Percentiles rank a stretch among this genome's conserved stretches.
These are phyloP conservation scores for Papiliotrema flavescens DNA, from an alignment of 1,284 basidiomycete species.

Conservation along the genomic window DNA sequence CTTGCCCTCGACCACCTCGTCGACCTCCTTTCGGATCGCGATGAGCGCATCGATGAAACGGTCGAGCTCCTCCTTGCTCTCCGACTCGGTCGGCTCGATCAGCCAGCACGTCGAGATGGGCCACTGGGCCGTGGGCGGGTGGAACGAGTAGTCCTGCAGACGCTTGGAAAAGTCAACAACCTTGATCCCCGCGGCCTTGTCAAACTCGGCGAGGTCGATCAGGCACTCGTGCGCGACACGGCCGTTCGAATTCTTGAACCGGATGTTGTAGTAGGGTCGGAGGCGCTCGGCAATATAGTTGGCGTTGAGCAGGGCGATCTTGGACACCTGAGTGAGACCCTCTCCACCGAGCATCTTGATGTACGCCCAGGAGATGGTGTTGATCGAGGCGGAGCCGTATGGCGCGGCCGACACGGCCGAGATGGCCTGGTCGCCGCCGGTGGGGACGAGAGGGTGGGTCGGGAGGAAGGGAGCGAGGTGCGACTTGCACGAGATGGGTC, in stretches of 20 bases:
- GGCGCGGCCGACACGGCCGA: slow-evolving; percentile 87
- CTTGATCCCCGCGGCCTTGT: slow-evolving; percentile 79
- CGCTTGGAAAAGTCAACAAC: slow-evolving; percentile 96
- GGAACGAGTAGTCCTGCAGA: slow-evolving; percentile 55
- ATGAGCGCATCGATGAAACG: slow-evolving; percentile 98
- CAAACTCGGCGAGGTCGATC: slow-evolving; percentile 93
- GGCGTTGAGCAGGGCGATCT: slow-evolving; percentile 84
- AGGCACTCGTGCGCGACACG: slow-evolving; percentile 93
- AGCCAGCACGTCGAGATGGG: slow-evolving; percentile 73
- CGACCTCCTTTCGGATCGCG: slow-evolving; percentile 83
- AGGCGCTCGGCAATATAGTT: slow-evolving; percentile 95
- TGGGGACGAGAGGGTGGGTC: slow-evolving; percentile 71
- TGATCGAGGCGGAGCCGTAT: slow-evolving; percentile 90
- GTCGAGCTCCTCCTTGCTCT: slow-evolving; percentile 84
- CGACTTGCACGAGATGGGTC: slow-evolving; percentile 89
- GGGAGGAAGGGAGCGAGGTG: slow-evolving; percentile 95
- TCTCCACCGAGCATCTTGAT: slow-evolving; percentile 95
- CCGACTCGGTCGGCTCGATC: slow-evolving; percentile 93
- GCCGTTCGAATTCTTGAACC: slow-evolving; percentile 85
- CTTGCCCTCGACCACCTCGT: slow-evolving; percentile 79
- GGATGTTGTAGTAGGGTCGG: slow-evolving; percentile 77
- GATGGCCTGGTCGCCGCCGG: slow-evolving; percentile 70
- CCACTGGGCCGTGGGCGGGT: slow-evolving; percentile 58
- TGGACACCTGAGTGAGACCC: slow-evolving; percentile 80
- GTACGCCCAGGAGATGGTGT: slow-evolving; percentile 96